Percentiles rank a stretch among this genome's conserved stretches.
phyloP scores from a whole-genome alignment of 495 filamentous ascomycete species.

The Xylaria longipes region DNA sequence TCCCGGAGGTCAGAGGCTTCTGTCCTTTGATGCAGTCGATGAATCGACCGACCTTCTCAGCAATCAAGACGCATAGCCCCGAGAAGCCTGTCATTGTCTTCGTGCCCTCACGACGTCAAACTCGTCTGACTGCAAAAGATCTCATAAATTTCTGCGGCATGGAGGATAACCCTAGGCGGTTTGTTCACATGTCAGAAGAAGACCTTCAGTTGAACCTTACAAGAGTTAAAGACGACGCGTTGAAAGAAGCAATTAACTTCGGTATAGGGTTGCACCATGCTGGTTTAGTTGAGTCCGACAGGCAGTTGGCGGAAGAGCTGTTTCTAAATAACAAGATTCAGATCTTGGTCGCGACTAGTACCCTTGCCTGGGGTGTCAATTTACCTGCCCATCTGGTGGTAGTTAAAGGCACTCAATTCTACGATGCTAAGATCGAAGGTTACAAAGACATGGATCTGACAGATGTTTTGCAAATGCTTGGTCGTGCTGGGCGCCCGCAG shows the following conservation, averaged over 20 bases:
- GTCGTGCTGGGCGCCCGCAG: slow-evolving; percentile 92
- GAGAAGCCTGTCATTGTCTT: slow-evolving; percentile 98
- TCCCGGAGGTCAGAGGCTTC: slow-evolving; percentile 93
- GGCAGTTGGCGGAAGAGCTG: slow-evolving; percentile 88
- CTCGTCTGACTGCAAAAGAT: slow-evolving; percentile 91
- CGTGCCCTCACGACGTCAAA: slow-evolving; percentile 94
- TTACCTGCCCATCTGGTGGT: slow-evolving; percentile 96
- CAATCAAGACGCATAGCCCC: slow-evolving; percentile 93
- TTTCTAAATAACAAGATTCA: slow-evolving; percentile 99
- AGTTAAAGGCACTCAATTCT: slow-evolving; percentile 98
- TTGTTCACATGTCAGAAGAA: slow-evolving; percentile 92
- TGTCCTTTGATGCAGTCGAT: slow-evolving; percentile 99
- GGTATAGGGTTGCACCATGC: slow-evolving; percentile 98
- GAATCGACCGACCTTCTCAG: slow-evolving; percentile 96
- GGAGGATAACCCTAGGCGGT: slow-evolving; percentile 95
- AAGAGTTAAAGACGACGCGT: slow-evolving; percentile 87
- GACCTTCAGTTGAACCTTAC: slow-evolving; percentile 84
- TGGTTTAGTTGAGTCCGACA: slow-evolving; percentile 92
- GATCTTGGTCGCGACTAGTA: slow-evolving; percentile 94
- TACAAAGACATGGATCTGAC: slow-evolving; percentile 99
- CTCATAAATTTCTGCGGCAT: slow-evolving; percentile 97
- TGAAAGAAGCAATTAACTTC: slow-evolving; percentile 91
- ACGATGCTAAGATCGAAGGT: slow-evolving; percentile 95
- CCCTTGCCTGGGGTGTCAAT: slow-evolving; percentile 98
- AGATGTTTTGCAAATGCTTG: slow-evolving; percentile 98